phyloP scores from a whole-genome alignment of 75 land plant genomes.

The Picea glauca region DNA sequence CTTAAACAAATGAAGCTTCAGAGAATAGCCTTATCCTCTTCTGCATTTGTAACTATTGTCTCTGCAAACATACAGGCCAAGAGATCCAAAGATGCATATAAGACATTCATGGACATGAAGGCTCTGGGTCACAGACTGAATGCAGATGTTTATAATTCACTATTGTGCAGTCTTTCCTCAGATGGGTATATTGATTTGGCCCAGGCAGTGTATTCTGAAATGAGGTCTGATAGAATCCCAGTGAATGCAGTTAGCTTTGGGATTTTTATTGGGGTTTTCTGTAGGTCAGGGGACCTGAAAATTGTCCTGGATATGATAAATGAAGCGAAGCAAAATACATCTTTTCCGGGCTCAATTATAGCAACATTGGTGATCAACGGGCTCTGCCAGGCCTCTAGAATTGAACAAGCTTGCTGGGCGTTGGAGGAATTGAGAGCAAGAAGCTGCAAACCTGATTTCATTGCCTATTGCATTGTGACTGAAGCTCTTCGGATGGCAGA shows the following conservation, averaged over 20 bases:
- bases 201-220: slow-evolving; percentile 31
- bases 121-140: slow-evolving; percentile 13
- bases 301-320: slow-evolving; percentile 28
- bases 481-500: slow-evolving; percentile 28
- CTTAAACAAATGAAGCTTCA: slow-evolving; percentile 26
- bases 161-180: slow-evolving; percentile 44
- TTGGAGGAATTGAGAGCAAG: slow-evolving; percentile 56
- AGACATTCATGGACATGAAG: slow-evolving; percentile 7
- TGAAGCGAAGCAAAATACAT: slow-evolving; percentile 8
- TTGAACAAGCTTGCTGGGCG: slow-evolving; percentile 29
- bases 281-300: slow-evolving; percentile 18
- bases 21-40: slow-evolving; percentile 19
- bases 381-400: slow-evolving; percentile 33
- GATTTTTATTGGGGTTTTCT: slow-evolving; percentile 26
- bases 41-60: slow-evolving; percentile 14
- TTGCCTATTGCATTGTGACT: slow-evolving; percentile 52
- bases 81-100: neutral
- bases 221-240: slow-evolving; percentile 22
- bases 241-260: slow-evolving; percentile 51
- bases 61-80: slow-evolving; percentile 12
- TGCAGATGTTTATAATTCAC: slow-evolving; percentile 25
- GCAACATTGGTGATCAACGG: slow-evolving; percentile 51
- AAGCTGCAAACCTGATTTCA: slow-evolving; percentile 67
- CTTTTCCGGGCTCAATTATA: slow-evolving; percentile 48
- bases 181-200: slow-evolving; percentile 35